Evolutionary conservation across 495 filamentous ascomycete genomes (phyloP).

Genomic region (Penicillium nucicola): DNA sequence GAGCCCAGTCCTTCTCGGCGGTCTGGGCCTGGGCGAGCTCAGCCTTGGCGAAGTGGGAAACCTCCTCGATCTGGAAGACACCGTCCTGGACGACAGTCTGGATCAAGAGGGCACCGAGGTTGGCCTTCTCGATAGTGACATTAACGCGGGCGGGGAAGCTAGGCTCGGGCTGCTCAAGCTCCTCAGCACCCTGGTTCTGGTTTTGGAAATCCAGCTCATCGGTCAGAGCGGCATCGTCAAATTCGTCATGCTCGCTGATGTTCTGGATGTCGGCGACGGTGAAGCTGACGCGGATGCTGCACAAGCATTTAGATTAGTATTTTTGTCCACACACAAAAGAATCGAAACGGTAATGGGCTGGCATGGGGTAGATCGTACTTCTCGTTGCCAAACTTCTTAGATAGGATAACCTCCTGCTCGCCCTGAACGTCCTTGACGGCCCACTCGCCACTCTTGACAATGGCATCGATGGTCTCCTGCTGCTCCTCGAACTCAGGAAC

Average conservation of each 20-base stretch:
- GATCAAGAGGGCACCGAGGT: slow-evolving; percentile 77
- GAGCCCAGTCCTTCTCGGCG: slow-evolving; percentile 63
- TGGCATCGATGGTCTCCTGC: slow-evolving; percentile 73
- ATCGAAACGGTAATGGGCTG: neutral
- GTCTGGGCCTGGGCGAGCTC: slow-evolving; percentile 65
- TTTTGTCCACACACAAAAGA: slow-evolving; percentile 6
- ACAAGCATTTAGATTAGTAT: slow-evolving; percentile 8
- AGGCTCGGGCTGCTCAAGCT: slow-evolving; percentile 53
- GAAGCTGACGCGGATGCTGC: slow-evolving; percentile 86
- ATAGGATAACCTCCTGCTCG: slow-evolving; percentile 81
- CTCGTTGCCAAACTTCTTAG: slow-evolving; percentile 82
- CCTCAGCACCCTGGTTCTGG: slow-evolving; percentile 57
- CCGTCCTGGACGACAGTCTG: slow-evolving; percentile 87
- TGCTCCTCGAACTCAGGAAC: slow-evolving; percentile 43
- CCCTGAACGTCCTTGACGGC: slow-evolving; percentile 72
- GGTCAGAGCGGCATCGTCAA: slow-evolving; percentile 41
- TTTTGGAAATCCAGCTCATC: slow-evolving; percentile 52
- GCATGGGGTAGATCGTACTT: slow-evolving; percentile 47
- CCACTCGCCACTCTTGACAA: slow-evolving; percentile 70
- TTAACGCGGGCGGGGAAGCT: slow-evolving; percentile 81
- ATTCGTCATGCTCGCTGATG: slow-evolving; percentile 60
- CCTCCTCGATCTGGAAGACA: slow-evolving; percentile 82
- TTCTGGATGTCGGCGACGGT: slow-evolving; percentile 87
- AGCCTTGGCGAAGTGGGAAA: slow-evolving; percentile 77
- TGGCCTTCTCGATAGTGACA: slow-evolving; percentile 80